A percentile compares a stretch with the other conserved stretches of the same genome.
Evolutionary conservation across 2,329 filamentous ascomycete species (phyloP).

Genomic region (Talaromyces verruculosus): DNA sequence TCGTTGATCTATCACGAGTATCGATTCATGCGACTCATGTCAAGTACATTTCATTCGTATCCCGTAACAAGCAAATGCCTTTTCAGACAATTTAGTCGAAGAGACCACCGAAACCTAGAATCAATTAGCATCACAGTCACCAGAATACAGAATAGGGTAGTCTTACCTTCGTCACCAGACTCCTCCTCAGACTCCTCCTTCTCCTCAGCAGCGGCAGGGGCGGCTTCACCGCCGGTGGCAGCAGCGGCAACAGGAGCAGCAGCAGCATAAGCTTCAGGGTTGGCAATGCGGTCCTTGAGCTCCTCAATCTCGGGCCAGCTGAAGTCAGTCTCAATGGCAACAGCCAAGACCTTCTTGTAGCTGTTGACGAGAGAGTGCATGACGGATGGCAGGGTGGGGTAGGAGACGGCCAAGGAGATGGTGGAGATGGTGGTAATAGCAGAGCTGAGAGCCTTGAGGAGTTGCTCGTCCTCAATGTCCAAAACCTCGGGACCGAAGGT

Average conservation of each 20-base stretch:
- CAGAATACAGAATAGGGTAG: not conserved
- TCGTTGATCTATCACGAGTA: slow-evolving; percentile 36
- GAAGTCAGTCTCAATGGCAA: slow-evolving; percentile 87
- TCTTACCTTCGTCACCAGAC: slow-evolving; percentile 58
- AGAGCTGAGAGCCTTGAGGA: slow-evolving; percentile 76
- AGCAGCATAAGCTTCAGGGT: slow-evolving; percentile 93
- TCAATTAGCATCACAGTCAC: slow-evolving; percentile 34
- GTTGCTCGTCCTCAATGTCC: slow-evolving; percentile 92
- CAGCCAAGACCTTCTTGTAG: slow-evolving; percentile 91
- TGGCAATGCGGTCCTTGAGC: slow-evolving; percentile 99
- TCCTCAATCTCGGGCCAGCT: slow-evolving; percentile 94
- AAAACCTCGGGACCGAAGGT: slow-evolving; percentile 81
- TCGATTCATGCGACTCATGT: slow-evolving; percentile 34
- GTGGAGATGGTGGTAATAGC: slow-evolving; percentile 84
- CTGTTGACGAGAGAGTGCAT: slow-evolving; percentile 94
- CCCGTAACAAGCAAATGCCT: slow-evolving; percentile 25
- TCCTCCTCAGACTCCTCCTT: slow-evolving; percentile 66
- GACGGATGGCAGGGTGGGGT: slow-evolving; percentile 93
- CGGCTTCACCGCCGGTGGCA: slow-evolving; percentile 52
- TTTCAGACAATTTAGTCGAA: slow-evolving; percentile 59
- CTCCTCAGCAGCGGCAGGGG: slow-evolving; percentile 53
- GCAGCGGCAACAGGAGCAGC: slow-evolving; percentile 70
- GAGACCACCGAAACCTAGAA: slow-evolving; percentile 72
- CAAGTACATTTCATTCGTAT: slow-evolving; percentile 41
- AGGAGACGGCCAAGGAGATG: slow-evolving; percentile 89